phyloP scores from a whole-genome alignment of 441 rosid species.

The Metrosideros polymorpha region DNA sequence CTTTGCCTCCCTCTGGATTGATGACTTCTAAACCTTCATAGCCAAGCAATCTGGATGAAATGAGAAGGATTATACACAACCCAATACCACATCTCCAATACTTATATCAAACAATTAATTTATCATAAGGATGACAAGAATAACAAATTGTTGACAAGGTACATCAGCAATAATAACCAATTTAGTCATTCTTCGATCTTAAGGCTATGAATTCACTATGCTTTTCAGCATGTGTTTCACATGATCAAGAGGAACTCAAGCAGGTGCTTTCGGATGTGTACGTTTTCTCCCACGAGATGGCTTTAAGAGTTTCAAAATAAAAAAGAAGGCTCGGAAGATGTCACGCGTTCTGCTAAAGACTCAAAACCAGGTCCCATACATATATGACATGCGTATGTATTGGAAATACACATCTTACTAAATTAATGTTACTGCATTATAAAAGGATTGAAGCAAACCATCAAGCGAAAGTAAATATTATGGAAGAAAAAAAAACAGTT shows the following conservation, averaged over 20 bases:
- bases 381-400: background rate
- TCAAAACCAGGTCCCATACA: background rate
- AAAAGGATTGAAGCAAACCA: background rate
- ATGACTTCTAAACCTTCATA: conserved; percentile 93
- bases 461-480: background rate
- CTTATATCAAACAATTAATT: background rate
- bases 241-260: background rate
- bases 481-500: no score
- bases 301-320: background rate
- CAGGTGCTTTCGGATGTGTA: background rate
- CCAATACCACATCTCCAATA: background rate
- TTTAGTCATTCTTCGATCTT: background rate
- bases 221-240: background rate
- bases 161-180: background rate
- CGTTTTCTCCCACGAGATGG: background rate
- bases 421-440: fast-evolving
- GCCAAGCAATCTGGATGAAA: conserved; percentile 42
- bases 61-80: background rate
- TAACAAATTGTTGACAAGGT: background rate
- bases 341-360: background rate
- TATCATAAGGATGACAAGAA: background rate
- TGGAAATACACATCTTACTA: background rate
- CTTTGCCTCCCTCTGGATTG: conserved; percentile 91
- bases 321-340: background rate
- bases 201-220: background rate